Evolutionary conservation across 106 monocot species (phyloP), one percentile per base, ranked within the genome.

Genomic region (Triglochin maritima): DNA sequence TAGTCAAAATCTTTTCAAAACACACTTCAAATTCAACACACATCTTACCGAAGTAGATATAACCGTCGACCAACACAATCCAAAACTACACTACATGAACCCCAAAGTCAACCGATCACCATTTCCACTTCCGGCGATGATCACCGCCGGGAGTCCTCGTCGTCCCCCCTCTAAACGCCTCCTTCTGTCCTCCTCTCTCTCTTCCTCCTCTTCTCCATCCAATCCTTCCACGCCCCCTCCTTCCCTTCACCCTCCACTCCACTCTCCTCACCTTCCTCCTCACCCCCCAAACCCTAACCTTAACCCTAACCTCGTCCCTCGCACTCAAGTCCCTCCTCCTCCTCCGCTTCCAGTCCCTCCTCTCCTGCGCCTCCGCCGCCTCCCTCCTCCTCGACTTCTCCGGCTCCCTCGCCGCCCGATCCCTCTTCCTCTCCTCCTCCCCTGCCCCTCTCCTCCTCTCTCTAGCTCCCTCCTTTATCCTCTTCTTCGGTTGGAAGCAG

Each of bases 321-420:
- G 68, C 74, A 47, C 59, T 61, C 47, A 76, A 77, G 47, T 77
- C 84, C 49, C 61, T 66, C 58, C 84, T 83, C 50, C 81, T 76
- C 57, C 77, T 74, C 66, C 61, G 66, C 59, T 75, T 69, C 67
- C 72, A 75, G 46, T 49, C 57, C 15, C 72, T 76, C 61, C 72
- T 72, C 56, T 64, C 69, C 49, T 63, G 60, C 72, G 78, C 72
- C 11, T 60, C 81, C 65, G 66, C 70, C 52, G 68, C 73, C 43
- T 69, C 78, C 63, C 72, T 78, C 60, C 78, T 75, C 14, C 75
- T 50, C 44, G 81, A 71, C 3, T 75, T 85, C 62, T 65, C 78
- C 63, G 75, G 81, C 44, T 15, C 76, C 9, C 71, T 85, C 17
- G 52, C 57, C 46, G 81, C 81, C 4, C 42, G 57, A 56, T 75